Conservation (phyloP, 345 rosid species). For the Populus alba region DNA sequence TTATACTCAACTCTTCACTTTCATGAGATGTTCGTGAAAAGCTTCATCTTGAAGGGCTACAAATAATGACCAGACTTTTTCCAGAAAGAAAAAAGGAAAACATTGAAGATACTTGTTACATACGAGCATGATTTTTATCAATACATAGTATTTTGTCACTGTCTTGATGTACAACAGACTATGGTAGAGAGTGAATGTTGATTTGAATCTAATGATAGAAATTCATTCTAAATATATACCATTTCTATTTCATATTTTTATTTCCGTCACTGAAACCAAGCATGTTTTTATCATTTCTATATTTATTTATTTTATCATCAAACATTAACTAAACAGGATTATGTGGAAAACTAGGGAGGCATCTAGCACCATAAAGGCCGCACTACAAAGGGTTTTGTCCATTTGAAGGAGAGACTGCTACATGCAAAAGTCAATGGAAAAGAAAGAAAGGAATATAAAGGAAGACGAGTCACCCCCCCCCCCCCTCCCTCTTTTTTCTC, state of each 20-base stretch:
- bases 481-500: too few relatives aligned
- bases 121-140: too few relatives aligned
- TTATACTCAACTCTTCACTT: too few relatives aligned
- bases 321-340: too few relatives aligned
- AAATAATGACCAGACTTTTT: not conserved
- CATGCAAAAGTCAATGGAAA: not conserved
- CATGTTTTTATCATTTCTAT: too few relatives aligned
- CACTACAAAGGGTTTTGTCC: not conserved
- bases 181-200: too few relatives aligned
- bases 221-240: not conserved
- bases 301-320: too few relatives aligned
- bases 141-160: too few relatives aligned
- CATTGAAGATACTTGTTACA: not conserved
- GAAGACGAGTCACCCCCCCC: not conserved
- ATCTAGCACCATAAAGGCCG: conserved; percentile 8
- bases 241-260: too few relatives aligned
- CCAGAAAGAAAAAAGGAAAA: not conserved
- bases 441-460: not conserved
- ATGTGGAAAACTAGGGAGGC: conserved; percentile 11
- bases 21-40: not conserved
- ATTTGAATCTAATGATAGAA: too few relatives aligned
- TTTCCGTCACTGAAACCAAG: too few relatives aligned
- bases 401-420: not conserved
- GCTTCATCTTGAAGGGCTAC: not conserved
- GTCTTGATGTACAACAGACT: too few relatives aligned